Evolutionary conservation across 768 basidiomycete genomes (phyloP).

Genomic region (Lactarius tabidus): DNA sequence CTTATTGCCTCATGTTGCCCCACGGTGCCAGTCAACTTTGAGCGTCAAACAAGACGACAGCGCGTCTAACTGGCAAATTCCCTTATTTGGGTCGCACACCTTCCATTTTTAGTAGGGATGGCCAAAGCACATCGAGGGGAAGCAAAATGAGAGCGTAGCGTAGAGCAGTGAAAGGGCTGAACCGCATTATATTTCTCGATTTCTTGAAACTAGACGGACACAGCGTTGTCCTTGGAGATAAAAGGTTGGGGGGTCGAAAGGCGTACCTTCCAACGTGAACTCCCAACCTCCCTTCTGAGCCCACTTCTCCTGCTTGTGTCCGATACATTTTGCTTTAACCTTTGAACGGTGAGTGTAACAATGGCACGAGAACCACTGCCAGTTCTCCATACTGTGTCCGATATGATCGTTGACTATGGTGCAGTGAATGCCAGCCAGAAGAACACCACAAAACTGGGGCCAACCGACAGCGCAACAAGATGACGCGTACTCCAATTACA

Average conservation of each 20-base stretch:
- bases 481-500: neutral
- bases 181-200: neutral
- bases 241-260: neutral
- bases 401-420: neutral
- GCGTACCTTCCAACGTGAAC: slow-evolving; percentile 1
- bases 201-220: neutral
- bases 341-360: slow-evolving; percentile 5
- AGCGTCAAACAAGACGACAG: slow-evolving; percentile 1
- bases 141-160: neutral
- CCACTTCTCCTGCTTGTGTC: neutral
- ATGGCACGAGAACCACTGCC: neutral
- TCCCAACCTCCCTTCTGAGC: neutral
- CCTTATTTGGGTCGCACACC: neutral
- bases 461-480: neutral
- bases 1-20: slow-evolving; percentile 7
- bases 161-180: neutral
- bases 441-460: neutral
- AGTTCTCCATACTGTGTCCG: neutral
- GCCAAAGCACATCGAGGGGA: neutral
- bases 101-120: neutral
- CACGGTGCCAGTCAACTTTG: neutral
- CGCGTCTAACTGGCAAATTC: neutral
- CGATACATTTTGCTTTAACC: neutral
- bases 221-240: neutral
- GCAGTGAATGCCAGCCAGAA: slow-evolving; percentile 6